Evolutionary conservation across 1,139 yeast species (phyloP).

Genomic region (Magnusiomyces sp.): DNA sequence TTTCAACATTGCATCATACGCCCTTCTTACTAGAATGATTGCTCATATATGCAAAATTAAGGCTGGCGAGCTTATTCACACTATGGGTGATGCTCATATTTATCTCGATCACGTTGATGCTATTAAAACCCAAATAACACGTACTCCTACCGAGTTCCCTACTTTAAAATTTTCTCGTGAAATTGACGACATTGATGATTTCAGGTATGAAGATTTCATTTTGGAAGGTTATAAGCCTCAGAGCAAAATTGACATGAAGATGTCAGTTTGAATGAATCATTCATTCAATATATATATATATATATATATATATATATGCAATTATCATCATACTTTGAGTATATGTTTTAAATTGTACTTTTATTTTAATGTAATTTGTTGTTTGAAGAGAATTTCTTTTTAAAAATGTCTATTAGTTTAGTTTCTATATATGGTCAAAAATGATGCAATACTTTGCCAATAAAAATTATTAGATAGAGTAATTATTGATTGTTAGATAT

Average conservation of each 20-base stretch:
- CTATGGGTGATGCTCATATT: constrained; percentile 95
- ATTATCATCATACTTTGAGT: neutral
- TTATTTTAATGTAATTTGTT: neutral
- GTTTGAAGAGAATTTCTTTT: no score
- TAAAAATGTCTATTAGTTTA: no score
- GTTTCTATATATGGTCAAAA: no score
- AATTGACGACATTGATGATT: constrained; percentile 72
- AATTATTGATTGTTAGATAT: neutral
- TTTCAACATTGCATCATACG: constrained; percentile 93
- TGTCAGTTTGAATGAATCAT: constrained; percentile 42
- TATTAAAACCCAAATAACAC: constrained; percentile 61
- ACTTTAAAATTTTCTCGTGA: constrained; percentile 59
- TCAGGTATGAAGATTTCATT: constrained; percentile 78
- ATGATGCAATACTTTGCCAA: no score
- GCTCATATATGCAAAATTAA: constrained; percentile 92
- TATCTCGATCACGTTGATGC: constrained; percentile 91
- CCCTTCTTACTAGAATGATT: constrained; percentile 84
- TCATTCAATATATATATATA: neutral
- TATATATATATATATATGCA: neutral
- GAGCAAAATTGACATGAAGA: constrained; percentile 77
- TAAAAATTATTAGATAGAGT: no score
- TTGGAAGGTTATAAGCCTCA: constrained; percentile 74
- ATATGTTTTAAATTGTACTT: neutral
- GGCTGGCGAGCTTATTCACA: constrained; percentile 90
- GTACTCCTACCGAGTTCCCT: constrained; percentile 77